Conservation (phyloP, 2,329 filamentous ascomycete species). For the Harringtonia lauricola region DNA sequence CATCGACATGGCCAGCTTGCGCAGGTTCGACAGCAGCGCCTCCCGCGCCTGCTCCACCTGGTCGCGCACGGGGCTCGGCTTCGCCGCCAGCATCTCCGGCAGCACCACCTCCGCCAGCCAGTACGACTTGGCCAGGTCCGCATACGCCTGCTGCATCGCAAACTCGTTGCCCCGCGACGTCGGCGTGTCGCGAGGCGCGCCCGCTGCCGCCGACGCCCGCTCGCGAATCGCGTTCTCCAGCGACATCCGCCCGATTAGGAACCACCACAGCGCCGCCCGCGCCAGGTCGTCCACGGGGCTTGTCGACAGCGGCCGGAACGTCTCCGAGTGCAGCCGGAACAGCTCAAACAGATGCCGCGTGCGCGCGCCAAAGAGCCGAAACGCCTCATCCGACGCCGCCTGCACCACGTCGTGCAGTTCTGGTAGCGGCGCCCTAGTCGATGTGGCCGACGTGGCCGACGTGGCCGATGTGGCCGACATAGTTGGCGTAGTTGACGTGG, state of each 20-base stretch:
- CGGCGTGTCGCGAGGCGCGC: conserved; percentile 21
- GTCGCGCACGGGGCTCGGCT: conserved; percentile 27
- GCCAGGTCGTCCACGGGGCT: conserved; percentile 57
- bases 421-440: conserved; percentile 18
- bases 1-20: conserved; percentile 72
- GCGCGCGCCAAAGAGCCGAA: conserved; percentile 58
- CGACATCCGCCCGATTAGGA: conserved; percentile 66
- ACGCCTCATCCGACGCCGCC: conserved; percentile 50
- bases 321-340: conserved; percentile 69
- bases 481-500: too few species aligned
- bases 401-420: conserved; percentile 29
- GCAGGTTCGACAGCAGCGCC: conserved; percentile 51
- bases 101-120: conserved; percentile 60
- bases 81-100: conserved; percentile 34
- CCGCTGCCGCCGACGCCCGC: conserved; percentile 25
- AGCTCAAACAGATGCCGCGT: conserved; percentile 65
- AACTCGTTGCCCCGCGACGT: conserved; percentile 35
- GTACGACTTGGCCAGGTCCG: conserved; percentile 74
- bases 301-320: conserved; percentile 52
- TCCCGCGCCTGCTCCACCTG: conserved; percentile 44
- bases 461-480: background rate
- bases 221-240: conserved; percentile 63
- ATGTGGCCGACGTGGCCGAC: conserved; percentile 4
- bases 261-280: conserved; percentile 78
- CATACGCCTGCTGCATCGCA: conserved; percentile 63